Evolutionary conservation across 116 monocot genomes (phyloP), one percentile per base, ranked within the genome.

Genomic region (Iris pallida): DNA sequence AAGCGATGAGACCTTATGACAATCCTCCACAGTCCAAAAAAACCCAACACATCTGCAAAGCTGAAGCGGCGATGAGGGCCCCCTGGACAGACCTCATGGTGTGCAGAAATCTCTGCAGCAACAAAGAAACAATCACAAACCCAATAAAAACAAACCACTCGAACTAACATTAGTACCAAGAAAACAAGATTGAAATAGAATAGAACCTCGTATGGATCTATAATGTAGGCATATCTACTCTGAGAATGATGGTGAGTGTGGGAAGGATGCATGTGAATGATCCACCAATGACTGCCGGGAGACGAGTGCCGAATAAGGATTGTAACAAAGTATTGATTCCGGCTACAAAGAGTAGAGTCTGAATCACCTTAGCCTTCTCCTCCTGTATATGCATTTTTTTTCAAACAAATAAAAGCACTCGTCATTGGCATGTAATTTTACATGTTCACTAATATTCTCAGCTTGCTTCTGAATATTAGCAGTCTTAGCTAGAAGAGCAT

Each of bases 281-380:
- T 2, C 84, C 83, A 10, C 96, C 86, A 16, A 96, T 92, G 45
- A 96, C 87, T 7, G 57, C 70, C 0, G 96, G 89, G 11, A 96
- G 85, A 4, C 96, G 81, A 2, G 87, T 85, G 5, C 96, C 96
- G n/a, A 96, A 79, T 64, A 79, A 71, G 8, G 77, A 61, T 66
- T 96, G 96, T 48, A 89, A 16, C 56, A 96, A 64, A 1, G 96
- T 96, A 68, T 89, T 96, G 71, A 96, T 96, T 16, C 89, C 96
- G 0, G 96, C 74, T 0, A 92, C 87, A 62, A 96, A 96, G 20
- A 92, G 77, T 20, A 89, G 62, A 10, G 92, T 87, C 76, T 96
- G 96, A 8, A 96, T 83, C 71, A 96, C 80, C 48, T 41, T 81
- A 4, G 89, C 91, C 79, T 91, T 96, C 84, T 91, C 89, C 68